phyloP scores from a whole-genome alignment of 768 basidiomycete genomes.

The Psilocybe cubensis region DNA sequence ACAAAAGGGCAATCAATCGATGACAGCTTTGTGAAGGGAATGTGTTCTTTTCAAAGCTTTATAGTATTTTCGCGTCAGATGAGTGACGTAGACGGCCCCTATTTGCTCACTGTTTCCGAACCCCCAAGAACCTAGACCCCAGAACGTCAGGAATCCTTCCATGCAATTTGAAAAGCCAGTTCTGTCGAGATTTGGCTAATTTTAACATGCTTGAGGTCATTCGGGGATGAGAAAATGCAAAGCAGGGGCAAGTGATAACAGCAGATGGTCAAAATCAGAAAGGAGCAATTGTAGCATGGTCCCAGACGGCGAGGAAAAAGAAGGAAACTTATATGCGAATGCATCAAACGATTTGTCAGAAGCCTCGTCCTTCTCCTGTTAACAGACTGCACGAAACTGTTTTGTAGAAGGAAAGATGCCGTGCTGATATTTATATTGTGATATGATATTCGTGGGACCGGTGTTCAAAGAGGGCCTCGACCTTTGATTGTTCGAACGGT shows the following conservation, averaged over 20 bases:
- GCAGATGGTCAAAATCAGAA: neutral
- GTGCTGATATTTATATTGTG: neutral
- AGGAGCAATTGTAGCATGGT: conserved; percentile 4
- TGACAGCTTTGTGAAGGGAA: neutral
- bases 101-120: neutral
- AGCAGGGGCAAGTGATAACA: neutral
- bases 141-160: neutral
- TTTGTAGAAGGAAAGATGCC: neutral
- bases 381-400: neutral
- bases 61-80: neutral
- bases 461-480: neutral
- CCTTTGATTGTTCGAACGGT: neutral
- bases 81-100: neutral
- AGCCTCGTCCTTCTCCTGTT: neutral
- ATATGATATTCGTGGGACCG: neutral
- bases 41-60: neutral
- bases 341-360: neutral
- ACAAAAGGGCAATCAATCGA: neutral
- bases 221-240: too few species aligned
- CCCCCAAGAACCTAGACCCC: neutral
- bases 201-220: too few species aligned
- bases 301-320: neutral
- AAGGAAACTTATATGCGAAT: neutral
- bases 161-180: too few species aligned
- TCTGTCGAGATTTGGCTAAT: too few species aligned